Conservation (phyloP, 768 basidiomycete species). For the Suillus hirtellus region DNA sequence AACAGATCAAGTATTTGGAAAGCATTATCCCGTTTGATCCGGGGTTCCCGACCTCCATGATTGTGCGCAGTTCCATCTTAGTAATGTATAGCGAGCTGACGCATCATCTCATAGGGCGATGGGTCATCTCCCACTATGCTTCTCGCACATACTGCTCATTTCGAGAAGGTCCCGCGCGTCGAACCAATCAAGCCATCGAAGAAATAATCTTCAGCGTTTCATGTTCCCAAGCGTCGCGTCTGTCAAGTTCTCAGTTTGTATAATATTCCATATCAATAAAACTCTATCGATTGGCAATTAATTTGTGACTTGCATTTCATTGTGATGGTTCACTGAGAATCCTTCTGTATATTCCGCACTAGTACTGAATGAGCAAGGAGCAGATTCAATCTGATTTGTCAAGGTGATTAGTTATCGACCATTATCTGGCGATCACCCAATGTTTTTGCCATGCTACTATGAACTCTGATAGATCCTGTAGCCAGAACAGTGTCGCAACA, state of each 20-base stretch:
- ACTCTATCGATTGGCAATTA: neutral
- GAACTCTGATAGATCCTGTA: constrained; percentile 1
- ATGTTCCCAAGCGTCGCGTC: neutral
- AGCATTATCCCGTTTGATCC: constrained; percentile 30
- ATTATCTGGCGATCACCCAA: neutral
- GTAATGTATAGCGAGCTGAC: neutral
- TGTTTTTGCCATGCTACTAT: neutral
- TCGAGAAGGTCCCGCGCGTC: constrained; percentile 13
- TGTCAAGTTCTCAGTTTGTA: neutral
- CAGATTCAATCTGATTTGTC: neutral
- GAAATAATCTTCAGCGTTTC: neutral
- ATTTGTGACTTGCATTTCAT: neutral
- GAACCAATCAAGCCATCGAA: constrained; percentile 7
- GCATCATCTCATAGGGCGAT: constrained; percentile 6
- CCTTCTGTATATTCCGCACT: neutral
- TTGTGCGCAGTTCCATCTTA: constrained; percentile 24
- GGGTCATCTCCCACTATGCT: constrained; percentile 2
- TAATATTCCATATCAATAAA: constrained; percentile 1
- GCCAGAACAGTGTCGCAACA: neutral
- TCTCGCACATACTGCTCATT: constrained; percentile 6
- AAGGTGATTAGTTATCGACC: neutral
- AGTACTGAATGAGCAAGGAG: neutral
- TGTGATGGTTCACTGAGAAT: neutral
- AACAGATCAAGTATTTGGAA: constrained; percentile 36
- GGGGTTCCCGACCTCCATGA: constrained; percentile 34